Percentiles rank a stretch among this genome's conserved stretches.
phyloP scores from a whole-genome alignment of 768 basidiomycete genomes.

The Suillus subalutaceus region DNA sequence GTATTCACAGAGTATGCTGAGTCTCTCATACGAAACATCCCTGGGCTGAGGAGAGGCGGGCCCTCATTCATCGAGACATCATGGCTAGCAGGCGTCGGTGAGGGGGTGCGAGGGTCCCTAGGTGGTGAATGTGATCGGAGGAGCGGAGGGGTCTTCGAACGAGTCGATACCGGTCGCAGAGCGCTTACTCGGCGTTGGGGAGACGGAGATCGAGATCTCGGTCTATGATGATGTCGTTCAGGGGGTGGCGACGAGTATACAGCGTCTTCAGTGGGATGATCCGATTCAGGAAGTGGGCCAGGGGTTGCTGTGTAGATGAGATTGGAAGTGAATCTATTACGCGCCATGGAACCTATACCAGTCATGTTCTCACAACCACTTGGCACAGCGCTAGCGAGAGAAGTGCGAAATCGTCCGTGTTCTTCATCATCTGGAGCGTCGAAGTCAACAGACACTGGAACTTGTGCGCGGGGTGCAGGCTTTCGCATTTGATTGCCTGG shows the following conservation, averaged over 20 bases:
- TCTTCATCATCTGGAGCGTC: slow-evolving; percentile 37
- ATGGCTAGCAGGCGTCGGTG: slow-evolving; percentile 23
- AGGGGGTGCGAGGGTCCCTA: slow-evolving; percentile 28
- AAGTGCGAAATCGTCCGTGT: slow-evolving; percentile 39
- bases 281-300: slow-evolving; percentile 16
- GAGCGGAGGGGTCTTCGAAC: slow-evolving; percentile 44
- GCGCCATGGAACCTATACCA: slow-evolving; percentile 53
- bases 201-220: slow-evolving; percentile 27
- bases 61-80: slow-evolving; percentile 25
- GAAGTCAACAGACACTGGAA: slow-evolving; percentile 61
- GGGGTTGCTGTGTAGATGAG: slow-evolving; percentile 14
- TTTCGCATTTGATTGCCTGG: slow-evolving; percentile 55
- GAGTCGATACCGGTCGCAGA: slow-evolving; percentile 38
- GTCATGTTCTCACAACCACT: slow-evolving; percentile 64
- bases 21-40: slow-evolving; percentile 60
- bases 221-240: slow-evolving; percentile 19
- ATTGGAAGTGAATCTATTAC: slow-evolving; percentile 29
- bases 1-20: slow-evolving; percentile 59
- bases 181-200: slow-evolving; percentile 29
- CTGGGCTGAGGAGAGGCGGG: slow-evolving; percentile 51
- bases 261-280: slow-evolving; percentile 22
- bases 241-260: slow-evolving; percentile 15
- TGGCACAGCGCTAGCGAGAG: slow-evolving; percentile 58
- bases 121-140: slow-evolving; percentile 31
- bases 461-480: slow-evolving; percentile 62